phyloP scores from a whole-genome alignment of 2,329 filamentous ascomycete species.

The Aspergillus fumigatiaffinis region DNA sequence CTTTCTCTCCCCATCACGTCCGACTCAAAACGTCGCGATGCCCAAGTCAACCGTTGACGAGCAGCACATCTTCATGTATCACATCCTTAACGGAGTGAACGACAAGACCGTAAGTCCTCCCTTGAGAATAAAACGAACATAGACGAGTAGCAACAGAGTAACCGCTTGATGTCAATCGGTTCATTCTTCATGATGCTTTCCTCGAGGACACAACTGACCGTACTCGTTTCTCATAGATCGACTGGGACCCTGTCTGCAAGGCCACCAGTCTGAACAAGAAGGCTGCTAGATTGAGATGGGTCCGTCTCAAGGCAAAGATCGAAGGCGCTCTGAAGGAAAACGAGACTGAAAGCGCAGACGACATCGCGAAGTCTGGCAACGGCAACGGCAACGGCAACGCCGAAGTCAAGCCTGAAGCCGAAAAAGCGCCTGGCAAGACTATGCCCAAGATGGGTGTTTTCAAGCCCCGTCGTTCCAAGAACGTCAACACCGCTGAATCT shows the following conservation, averaged over 20 bases:
- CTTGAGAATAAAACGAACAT: neutral
- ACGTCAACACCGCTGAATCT: neutral
- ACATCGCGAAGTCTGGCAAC: conserved; percentile 2
- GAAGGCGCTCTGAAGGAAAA: conserved; percentile 1
- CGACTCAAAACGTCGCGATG: neutral
- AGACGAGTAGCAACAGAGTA: neutral
- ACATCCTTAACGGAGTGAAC: neutral
- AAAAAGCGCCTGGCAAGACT: neutral
- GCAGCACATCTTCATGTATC: neutral
- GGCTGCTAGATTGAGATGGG: conserved; percentile 15
- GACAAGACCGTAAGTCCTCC: neutral
- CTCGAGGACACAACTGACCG: neutral
- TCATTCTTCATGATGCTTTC: neutral
- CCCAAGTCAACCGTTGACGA: neutral
- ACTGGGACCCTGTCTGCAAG: conserved; percentile 28
- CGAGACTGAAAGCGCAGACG: conserved; percentile 3
- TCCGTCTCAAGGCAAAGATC: conserved; percentile 8
- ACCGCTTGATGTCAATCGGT: neutral
- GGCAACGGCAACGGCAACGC: neutral
- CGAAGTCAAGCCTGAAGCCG: neutral
- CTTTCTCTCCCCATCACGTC: neutral
- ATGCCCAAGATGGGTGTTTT: neutral
- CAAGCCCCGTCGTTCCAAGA: neutral
- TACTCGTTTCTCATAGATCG: conserved; percentile 26
- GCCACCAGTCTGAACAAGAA: conserved; percentile 10